Percentiles rank a stretch among this genome's conserved stretches.
These are phyloP conservation scores for Lipomyces yamadae DNA, from an alignment of 805 yeast species.

Conservation along the genomic window DNA sequence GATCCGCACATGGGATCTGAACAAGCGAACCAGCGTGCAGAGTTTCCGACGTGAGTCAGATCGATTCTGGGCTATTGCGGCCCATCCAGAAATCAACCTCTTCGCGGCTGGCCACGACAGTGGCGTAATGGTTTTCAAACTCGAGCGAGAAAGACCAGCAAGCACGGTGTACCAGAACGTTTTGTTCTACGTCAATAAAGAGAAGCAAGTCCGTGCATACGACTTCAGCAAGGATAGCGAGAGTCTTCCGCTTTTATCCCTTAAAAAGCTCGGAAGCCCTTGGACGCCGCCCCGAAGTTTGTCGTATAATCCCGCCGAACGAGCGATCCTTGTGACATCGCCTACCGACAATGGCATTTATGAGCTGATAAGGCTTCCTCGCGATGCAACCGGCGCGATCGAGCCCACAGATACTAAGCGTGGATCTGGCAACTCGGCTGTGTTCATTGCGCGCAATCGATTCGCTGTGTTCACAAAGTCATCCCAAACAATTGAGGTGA, in stretches of 20 bases:
- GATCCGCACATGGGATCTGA: slow-evolving; percentile 94
- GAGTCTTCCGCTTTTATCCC: slow-evolving; percentile 77
- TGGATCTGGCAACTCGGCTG: slow-evolving; percentile 84
- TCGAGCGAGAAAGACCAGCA: slow-evolving; percentile 98
- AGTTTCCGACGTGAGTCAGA: slow-evolving; percentile 93
- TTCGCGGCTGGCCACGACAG: slow-evolving; percentile 94
- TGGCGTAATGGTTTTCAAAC: slow-evolving; percentile 97
- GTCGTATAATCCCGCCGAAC: slow-evolving; percentile 91
- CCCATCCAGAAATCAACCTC: slow-evolving; percentile 88
- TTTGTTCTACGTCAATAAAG: slow-evolving; percentile 75
- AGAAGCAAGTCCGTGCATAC: slow-evolving; percentile 81
- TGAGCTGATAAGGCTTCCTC: slow-evolving; percentile 77
- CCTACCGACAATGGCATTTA: slow-evolving; percentile 65
- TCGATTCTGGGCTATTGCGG: slow-evolving; percentile 89
- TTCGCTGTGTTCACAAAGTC: slow-evolving; percentile 78
- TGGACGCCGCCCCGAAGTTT: slow-evolving; percentile 86
- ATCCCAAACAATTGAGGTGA: slow-evolving; percentile 72
- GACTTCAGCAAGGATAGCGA: slow-evolving; percentile 68
- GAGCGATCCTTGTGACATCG: slow-evolving; percentile 79
- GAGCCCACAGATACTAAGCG: slow-evolving; percentile 81
- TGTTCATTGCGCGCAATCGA: slow-evolving; percentile 92
- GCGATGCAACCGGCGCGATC: slow-evolving; percentile 88
- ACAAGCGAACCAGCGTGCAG: slow-evolving; percentile 89
- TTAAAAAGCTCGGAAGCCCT: slow-evolving; percentile 80
- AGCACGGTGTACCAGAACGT: slow-evolving; percentile 71